Conservation (phyloP, 352 stramenopile species). For the Globisporangium rhizosaccharum region DNA sequence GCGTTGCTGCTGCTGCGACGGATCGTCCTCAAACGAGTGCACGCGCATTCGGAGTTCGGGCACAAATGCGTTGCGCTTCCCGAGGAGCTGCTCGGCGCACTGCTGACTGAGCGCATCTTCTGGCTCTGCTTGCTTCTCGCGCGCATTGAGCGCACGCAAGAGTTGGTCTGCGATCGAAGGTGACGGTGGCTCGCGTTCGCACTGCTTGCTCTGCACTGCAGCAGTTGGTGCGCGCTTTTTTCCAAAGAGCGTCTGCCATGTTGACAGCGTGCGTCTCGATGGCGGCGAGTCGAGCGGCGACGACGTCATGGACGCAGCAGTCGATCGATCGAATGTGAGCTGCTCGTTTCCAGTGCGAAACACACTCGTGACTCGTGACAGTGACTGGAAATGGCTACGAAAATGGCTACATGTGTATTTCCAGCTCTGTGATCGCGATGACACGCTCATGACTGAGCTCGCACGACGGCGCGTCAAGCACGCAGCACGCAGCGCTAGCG, state of each 20-base stretch:
- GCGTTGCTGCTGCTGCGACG: not conserved
- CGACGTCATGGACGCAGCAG: too few relatives aligned
- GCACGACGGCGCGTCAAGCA: not conserved
- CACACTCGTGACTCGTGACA: too few relatives aligned
- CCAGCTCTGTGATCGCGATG: too few relatives aligned
- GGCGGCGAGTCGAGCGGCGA: slow-evolving; percentile 16
- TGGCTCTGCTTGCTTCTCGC: slow-evolving; percentile 13
- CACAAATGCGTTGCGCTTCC: slow-evolving; percentile 48
- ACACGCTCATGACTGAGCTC: too few relatives aligned
- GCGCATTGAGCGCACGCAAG: slow-evolving; percentile 24
- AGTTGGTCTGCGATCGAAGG: slow-evolving; percentile 38
- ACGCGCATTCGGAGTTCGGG: slow-evolving; percentile 13
- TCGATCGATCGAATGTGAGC: too few relatives aligned
- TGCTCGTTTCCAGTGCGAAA: too few relatives aligned
- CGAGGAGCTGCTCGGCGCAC: slow-evolving; percentile 49
- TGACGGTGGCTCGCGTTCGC: not conserved
- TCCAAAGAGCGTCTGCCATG: slow-evolving; percentile 59
- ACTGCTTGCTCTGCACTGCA: not conserved
- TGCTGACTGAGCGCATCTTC: slow-evolving; percentile 32
- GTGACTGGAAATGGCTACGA: slow-evolving; percentile 2
- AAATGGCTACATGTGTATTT: slow-evolving; percentile 2
- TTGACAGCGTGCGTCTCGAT: slow-evolving; percentile 25
- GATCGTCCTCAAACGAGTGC: not conserved
- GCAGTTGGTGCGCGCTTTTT: slow-evolving; percentile 14
- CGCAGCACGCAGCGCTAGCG: not conserved